These are phyloP conservation scores for Lichtheimia ramosa DNA, from an alignment of 371 early-diverging fungal species.

Conservation along the genomic window DNA sequence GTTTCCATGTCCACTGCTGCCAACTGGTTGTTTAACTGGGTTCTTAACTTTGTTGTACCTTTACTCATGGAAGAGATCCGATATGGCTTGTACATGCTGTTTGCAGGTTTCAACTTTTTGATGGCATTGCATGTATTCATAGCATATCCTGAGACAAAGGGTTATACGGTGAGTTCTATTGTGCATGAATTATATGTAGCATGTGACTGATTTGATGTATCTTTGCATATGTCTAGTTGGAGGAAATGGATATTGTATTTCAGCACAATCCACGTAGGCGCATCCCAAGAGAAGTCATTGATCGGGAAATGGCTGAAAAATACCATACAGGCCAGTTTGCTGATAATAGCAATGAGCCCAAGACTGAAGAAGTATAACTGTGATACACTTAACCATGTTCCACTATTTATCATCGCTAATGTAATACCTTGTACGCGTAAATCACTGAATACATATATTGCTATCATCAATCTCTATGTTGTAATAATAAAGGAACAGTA, in stretches of 20 bases:
- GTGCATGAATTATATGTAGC: not conserved
- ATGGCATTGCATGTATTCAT: conserved; percentile 58
- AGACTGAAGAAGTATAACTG: too few relatives aligned
- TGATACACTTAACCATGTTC: too few relatives aligned
- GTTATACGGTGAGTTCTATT: conserved; percentile 37
- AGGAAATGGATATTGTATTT: conserved; percentile 43
- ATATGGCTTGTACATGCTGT: conserved; percentile 68
- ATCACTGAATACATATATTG: too few relatives aligned
- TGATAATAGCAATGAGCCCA: too few relatives aligned
- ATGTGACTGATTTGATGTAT: not conserved
- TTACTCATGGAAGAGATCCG: conserved; percentile 56
- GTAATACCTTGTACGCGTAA: too few relatives aligned
- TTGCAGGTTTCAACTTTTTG: conserved; percentile 61
- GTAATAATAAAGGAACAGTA: too few relatives aligned
- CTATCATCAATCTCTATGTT: too few relatives aligned
- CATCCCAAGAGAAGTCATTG: conserved; percentile 20
- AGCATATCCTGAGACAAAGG: conserved; percentile 66
- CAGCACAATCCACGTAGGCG: conserved; percentile 36
- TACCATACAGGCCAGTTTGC: not conserved
- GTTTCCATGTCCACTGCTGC: conserved; percentile 80
- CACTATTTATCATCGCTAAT: too few relatives aligned
- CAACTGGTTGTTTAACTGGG: conserved; percentile 84
- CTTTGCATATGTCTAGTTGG: conserved; percentile 20
- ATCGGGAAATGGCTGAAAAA: conserved; percentile 16
- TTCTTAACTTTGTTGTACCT: conserved; percentile 62